Percentiles rank a stretch among this genome's conserved stretches.
phyloP scores from a whole-genome alignment of 805 yeast genomes.

The Cyberlindnera mississippiensis region DNA sequence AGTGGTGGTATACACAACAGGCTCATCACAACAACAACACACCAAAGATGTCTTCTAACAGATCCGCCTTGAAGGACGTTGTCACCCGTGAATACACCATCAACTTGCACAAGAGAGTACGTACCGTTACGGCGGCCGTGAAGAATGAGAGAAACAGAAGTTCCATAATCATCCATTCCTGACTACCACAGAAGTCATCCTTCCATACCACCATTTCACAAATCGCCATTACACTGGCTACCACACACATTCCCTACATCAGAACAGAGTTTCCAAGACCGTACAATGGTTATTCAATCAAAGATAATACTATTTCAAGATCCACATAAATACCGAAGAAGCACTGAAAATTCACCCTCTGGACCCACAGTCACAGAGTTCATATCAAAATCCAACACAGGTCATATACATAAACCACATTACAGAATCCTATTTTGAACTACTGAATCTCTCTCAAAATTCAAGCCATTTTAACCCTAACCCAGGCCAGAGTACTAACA shows the following conservation, averaged over 20 bases:
- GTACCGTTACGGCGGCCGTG: slow-evolving; percentile 32
- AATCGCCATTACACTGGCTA: too few relatives aligned
- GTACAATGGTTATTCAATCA: too few relatives aligned
- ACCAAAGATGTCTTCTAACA: slow-evolving; percentile 41
- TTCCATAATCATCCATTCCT: not conserved
- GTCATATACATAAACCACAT: too few relatives aligned
- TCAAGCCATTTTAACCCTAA: not conserved
- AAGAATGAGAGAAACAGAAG: not conserved
- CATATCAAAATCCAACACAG: too few relatives aligned
- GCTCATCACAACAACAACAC: slow-evolving; percentile 11
- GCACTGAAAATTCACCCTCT: too few relatives aligned
- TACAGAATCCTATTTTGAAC: not conserved
- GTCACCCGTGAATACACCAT: slow-evolving; percentile 99
- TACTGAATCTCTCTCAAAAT: slow-evolving; percentile 1
- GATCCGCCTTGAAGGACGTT: slow-evolving; percentile 94
- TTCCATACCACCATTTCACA: too few relatives aligned
- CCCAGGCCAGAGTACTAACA: slow-evolving; percentile 37
- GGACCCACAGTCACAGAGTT: too few relatives aligned
- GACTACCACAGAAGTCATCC: too few relatives aligned
- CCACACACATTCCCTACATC: too few relatives aligned
- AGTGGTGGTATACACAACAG: not conserved
- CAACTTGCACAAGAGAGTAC: slow-evolving; percentile 98
- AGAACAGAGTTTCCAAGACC: too few relatives aligned
- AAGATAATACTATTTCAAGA: too few relatives aligned
- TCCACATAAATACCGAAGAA: too few relatives aligned